These are phyloP conservation scores for Trichoderma semiorbis DNA, from an alignment of 2,329 filamentous ascomycete species.

Conservation along the genomic window DNA sequence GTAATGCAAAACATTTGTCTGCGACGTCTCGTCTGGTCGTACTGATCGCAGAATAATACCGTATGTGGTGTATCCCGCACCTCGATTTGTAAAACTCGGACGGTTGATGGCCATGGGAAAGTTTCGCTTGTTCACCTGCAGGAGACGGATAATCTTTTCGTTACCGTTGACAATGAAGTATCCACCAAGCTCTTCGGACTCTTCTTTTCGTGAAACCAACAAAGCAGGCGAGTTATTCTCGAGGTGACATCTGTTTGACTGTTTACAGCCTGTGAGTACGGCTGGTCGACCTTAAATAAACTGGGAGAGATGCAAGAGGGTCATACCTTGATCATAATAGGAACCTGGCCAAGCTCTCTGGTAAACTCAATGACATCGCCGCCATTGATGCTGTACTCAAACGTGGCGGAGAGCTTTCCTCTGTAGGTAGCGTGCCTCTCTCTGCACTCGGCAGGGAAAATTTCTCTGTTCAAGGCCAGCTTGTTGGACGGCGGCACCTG, in stretches of 20 bases:
- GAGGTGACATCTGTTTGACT: slow-evolving; percentile 89
- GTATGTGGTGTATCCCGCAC: slow-evolving; percentile 80
- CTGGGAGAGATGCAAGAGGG: neutral
- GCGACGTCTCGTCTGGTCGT: slow-evolving; percentile 94
- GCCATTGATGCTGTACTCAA: slow-evolving; percentile 85
- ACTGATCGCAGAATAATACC: slow-evolving; percentile 91
- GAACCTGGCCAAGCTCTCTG: slow-evolving; percentile 82
- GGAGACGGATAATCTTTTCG: slow-evolving; percentile 91
- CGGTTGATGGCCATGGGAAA: slow-evolving; percentile 93
- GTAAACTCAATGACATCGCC: slow-evolving; percentile 79
- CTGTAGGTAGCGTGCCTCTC: slow-evolving; percentile 90
- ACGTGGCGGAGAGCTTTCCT: slow-evolving; percentile 75
- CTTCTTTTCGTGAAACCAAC: slow-evolving; percentile 84
- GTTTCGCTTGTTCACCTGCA: slow-evolving; percentile 87
- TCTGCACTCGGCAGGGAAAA: slow-evolving; percentile 88
- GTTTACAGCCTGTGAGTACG: slow-evolving; percentile 4
- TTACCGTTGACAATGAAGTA: slow-evolving; percentile 98
- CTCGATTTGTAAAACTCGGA: slow-evolving; percentile 84
- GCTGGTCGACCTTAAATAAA: neutral
- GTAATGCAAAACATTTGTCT: slow-evolving; percentile 96
- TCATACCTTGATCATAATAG: slow-evolving; percentile 85
- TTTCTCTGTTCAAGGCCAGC: slow-evolving; percentile 75
- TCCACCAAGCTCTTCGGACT: slow-evolving; percentile 91
- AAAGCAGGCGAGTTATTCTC: slow-evolving; percentile 78
- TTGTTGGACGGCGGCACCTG: slow-evolving; percentile 79